These are phyloP conservation scores for Pseudogymnoascus verrucosus DNA, from an alignment of 2,329 filamentous ascomycete species.

Conservation along the genomic window DNA sequence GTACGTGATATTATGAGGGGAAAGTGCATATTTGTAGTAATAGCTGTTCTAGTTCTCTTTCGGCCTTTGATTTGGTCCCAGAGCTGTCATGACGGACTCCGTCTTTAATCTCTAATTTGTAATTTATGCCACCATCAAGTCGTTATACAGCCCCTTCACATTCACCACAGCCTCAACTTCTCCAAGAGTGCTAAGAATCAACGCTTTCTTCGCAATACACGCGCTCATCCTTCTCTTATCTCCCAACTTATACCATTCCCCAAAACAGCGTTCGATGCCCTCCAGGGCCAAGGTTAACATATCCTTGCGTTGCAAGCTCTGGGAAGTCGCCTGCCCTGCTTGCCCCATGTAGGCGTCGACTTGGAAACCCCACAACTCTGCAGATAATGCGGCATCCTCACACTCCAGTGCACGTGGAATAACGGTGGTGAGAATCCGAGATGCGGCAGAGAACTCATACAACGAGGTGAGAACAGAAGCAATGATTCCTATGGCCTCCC, in stretches of 20 bases:
- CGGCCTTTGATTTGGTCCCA: neutral
- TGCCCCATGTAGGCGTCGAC: conserved; percentile 59
- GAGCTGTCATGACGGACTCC: neutral
- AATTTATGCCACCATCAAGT: conserved; percentile 28
- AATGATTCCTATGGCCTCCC: conserved; percentile 51
- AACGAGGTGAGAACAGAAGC: conserved; percentile 50
- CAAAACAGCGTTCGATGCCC: conserved; percentile 41
- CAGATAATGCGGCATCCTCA: conserved; percentile 48
- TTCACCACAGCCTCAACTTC: conserved; percentile 48
- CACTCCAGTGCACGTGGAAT: conserved; percentile 58
- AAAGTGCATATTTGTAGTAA: neutral
- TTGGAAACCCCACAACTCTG: conserved; percentile 49
- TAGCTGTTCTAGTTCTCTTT: neutral
- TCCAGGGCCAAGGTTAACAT: conserved; percentile 41
- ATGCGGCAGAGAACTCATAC: conserved; percentile 50
- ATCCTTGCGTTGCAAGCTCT: conserved; percentile 35
- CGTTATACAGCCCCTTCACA: conserved; percentile 45
- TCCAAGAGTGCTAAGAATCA: conserved; percentile 51
- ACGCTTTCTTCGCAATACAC: conserved; percentile 54
- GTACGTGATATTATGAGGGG: neutral
- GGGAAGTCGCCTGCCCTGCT: conserved; percentile 38
- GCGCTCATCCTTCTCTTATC: conserved; percentile 50
- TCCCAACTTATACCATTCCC: conserved; percentile 48
- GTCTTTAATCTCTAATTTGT: neutral
- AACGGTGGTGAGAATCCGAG: conserved; percentile 49